phyloP scores from a whole-genome alignment of 768 basidiomycete species.

The Termitomyces sp. region DNA sequence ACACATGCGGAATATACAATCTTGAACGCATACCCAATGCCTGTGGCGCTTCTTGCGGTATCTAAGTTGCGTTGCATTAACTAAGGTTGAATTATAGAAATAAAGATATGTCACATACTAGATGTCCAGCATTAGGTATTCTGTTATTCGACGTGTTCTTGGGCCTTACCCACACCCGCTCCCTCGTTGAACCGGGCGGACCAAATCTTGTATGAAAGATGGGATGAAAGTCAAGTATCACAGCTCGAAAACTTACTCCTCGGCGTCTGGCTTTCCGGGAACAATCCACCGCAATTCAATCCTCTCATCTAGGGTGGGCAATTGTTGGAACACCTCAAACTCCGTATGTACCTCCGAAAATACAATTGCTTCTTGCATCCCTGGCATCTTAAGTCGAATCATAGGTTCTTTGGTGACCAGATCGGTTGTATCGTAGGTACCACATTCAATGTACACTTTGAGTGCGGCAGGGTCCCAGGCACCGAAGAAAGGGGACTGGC shows the following conservation, averaged over 20 bases:
- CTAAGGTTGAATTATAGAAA: neutral
- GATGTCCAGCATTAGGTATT: constrained; percentile 35
- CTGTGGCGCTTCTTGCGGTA: constrained; percentile 35
- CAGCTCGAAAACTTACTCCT: constrained; percentile 24
- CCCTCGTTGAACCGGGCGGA: constrained; percentile 22
- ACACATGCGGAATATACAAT: neutral
- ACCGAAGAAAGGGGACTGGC: constrained; percentile 57
- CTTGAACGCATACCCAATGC: constrained; percentile 18
- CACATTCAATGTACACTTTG: constrained; percentile 54
- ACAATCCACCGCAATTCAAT: constrained; percentile 53
- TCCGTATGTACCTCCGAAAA: constrained; percentile 45
- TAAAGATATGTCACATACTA: constrained; percentile 24
- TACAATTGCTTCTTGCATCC: constrained; percentile 56
- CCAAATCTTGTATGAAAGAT: constrained; percentile 22
- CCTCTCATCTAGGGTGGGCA: constrained; percentile 40
- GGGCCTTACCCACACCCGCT: constrained; percentile 39
- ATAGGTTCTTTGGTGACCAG: constrained; percentile 23
- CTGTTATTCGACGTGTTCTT: constrained; percentile 35
- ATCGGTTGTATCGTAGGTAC: constrained; percentile 32
- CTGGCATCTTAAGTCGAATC: constrained; percentile 60
- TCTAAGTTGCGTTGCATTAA: constrained; percentile 17
- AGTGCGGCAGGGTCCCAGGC: constrained; percentile 66
- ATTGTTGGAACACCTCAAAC: constrained; percentile 35
- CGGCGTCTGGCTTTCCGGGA: constrained; percentile 33
- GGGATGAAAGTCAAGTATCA: neutral